Conservation (phyloP, 306 rosid species). For the Quillaja saponaria region DNA sequence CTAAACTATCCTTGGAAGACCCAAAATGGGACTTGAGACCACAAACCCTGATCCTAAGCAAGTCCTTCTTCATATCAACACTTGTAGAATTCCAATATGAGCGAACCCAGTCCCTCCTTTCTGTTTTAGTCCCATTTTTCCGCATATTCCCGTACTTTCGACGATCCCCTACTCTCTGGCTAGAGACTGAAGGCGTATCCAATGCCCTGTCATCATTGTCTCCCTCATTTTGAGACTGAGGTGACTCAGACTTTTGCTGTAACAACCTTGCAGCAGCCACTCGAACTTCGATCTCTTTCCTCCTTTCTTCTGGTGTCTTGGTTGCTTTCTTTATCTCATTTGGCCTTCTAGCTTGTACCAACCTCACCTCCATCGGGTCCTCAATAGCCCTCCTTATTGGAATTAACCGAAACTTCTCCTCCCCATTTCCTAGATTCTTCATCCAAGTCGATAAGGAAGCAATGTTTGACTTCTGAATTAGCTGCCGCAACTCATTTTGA, state of each 20-base stretch:
- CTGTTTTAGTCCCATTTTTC: constrained; percentile 65
- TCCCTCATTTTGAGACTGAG: constrained; percentile 54
- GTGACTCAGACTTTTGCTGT: constrained; percentile 85
- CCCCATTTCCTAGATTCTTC: constrained; percentile 87
- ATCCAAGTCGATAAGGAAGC: constrained; percentile 81
- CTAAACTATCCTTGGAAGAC: constrained; percentile 64
- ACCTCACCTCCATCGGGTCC: constrained; percentile 90
- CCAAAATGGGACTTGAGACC: constrained; percentile 70
- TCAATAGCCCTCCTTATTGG: constrained; percentile 74
- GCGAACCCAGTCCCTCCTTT: constrained; percentile 73
- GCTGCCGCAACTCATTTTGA: constrained; percentile 76
- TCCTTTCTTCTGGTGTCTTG: constrained; percentile 83
- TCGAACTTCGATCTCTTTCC: constrained; percentile 93
- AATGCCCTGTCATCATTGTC: constrained; percentile 54
- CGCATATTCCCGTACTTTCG: constrained; percentile 52
- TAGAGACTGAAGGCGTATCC: constrained; percentile 58
- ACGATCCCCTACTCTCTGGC: constrained; percentile 66
- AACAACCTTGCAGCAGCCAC: constrained; percentile 95
- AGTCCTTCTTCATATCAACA: constrained; percentile 64
- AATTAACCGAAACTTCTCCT: constrained; percentile 79
- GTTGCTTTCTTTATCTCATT: constrained; percentile 95
- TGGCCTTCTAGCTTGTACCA: constrained; percentile 81
- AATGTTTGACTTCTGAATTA: constrained; percentile 85
- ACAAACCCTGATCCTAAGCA: constrained; percentile 62
- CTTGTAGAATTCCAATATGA: constrained; percentile 71